Evolutionary conservation across 768 basidiomycete genomes (phyloP), one percentile per base, ranked within the genome.

Genomic region (Kwoniella sp.): DNA sequence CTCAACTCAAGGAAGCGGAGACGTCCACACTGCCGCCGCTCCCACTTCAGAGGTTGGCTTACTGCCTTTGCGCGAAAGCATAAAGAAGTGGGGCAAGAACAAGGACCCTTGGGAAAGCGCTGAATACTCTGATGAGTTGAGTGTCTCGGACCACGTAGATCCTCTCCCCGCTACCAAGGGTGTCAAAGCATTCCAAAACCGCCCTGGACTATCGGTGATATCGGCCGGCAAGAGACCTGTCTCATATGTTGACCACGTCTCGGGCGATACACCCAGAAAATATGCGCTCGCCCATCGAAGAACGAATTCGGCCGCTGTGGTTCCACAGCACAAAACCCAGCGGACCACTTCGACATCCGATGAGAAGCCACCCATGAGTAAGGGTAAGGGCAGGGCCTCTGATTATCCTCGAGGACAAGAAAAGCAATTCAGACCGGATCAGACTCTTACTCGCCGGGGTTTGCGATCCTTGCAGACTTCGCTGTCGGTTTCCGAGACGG

Each of bases 281-380:
- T 57, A 51, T 37, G 62, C 62, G 5, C 25, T 64, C 10, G 62
- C 62, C 7, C 62, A 64, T 52, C n/a, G 62, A 40, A 37, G 62
- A 25, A 36, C 57, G 13, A 57, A 56, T 22, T 50, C 54, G 46
- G 37, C 22, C 29, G n/a, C 50, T 6, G 4, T 26, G 17, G 15
- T 26, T 24, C 24, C 49, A 3, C 17, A 22, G 30, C 21, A n/a
- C 12, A 36, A 19, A 49, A 27, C 25, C 8, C 4, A 6, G 33
- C 33, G 13, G 13, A 13, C 7, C 13, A 6, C 33, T 6, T 33
- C 33, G 33, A 33, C 7, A 33, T 33, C 33, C 33, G 33, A 33
- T 13, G 33, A 13, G 13, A 6, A 33, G 33, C 7, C 33, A 33
- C n/a, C n/a, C n/a, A n/a, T n/a, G 22, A 21, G 30, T 13, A 60